phyloP scores from a whole-genome alignment of 176 grass and related monocot genomes.

The Alloteropsis semialata region DNA sequence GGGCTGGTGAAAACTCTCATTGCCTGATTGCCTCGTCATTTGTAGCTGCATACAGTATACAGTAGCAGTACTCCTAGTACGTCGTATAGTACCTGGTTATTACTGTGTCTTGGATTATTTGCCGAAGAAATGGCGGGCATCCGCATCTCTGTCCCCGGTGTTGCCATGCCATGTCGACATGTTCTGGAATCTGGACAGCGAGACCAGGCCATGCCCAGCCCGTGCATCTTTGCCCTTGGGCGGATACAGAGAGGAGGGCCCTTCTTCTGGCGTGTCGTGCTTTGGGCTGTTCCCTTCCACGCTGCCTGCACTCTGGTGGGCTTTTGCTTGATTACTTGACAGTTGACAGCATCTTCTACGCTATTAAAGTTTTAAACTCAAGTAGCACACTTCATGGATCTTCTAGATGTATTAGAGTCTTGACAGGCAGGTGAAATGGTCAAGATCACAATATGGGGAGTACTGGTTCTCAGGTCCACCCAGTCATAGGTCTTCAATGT shows the following conservation, averaged over 20 bases:
- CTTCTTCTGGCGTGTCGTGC: not conserved
- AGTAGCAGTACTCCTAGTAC: not conserved
- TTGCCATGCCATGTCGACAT: conserved; percentile 6
- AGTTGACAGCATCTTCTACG: not conserved
- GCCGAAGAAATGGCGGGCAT: not conserved
- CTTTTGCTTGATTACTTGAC: not conserved
- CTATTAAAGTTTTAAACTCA: not conserved
- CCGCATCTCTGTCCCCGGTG: not conserved
- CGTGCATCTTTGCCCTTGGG: not conserved
- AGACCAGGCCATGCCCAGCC: not conserved
- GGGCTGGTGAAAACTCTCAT: too few relatives aligned
- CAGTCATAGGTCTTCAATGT: not conserved
- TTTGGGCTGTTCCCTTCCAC: not conserved
- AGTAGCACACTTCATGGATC: not conserved
- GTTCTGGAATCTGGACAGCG: not conserved
- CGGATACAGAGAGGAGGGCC: not conserved
- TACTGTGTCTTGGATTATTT: not conserved
- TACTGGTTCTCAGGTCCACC: not conserved
- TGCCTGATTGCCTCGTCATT: not conserved
- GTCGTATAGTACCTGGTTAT: not conserved
- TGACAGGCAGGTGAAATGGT: not conserved
- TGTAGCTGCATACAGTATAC: not conserved
- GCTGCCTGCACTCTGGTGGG: not conserved
- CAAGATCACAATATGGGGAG: not conserved
- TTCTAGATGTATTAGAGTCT: not conserved